Evolutionary conservation across 2,329 filamentous ascomycete genomes (phyloP).

Genomic region (Pseudogymnoascus sp.): DNA sequence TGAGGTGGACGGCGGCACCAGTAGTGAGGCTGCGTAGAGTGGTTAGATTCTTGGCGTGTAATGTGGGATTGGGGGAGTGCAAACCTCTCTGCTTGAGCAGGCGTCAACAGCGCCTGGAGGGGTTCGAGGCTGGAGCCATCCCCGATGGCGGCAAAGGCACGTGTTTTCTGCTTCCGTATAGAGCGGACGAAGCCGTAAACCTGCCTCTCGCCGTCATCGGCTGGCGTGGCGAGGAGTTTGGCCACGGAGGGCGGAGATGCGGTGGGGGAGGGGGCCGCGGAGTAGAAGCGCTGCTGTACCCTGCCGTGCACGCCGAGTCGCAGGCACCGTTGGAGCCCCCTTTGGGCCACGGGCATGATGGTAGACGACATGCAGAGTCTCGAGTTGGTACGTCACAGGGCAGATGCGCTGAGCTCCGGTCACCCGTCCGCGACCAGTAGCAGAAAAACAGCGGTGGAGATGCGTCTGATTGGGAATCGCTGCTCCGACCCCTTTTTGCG

Average conservation of each 20-base stretch:
- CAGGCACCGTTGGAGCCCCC: constrained; percentile 8
- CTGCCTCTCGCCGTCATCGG: constrained; percentile 42
- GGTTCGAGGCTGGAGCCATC: constrained; percentile 78
- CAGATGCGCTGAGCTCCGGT: constrained; percentile 2
- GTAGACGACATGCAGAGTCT: constrained; percentile 1
- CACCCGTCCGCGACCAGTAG: background rate
- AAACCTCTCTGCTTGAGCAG: constrained; percentile 24
- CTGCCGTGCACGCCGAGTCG: constrained; percentile 9
- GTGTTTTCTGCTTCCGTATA: constrained; percentile 75
- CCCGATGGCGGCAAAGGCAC: constrained; percentile 75
- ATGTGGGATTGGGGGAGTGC: constrained; percentile 12
- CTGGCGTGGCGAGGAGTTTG: constrained; percentile 48
- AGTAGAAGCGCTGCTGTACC: constrained; percentile 17
- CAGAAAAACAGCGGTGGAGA: background rate
- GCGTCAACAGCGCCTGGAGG: constrained; percentile 49
- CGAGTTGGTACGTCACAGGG: constrained; percentile 6
- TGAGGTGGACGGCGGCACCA: constrained; percentile 71
- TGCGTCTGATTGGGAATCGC: background rate
- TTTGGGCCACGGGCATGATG: constrained; percentile 11
- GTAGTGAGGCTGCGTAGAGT: constrained; percentile 59
- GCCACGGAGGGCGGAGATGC: constrained; percentile 42
- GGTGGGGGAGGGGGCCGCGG: constrained; percentile 23
- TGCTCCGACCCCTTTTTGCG: constrained; percentile 6
- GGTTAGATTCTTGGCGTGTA: constrained; percentile 12
- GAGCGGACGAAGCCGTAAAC: constrained; percentile 78